Evolutionary conservation across 2,329 filamentous ascomycete genomes (phyloP), one percentile per base, ranked within the genome.

Genomic region (Xylaria digitata): DNA sequence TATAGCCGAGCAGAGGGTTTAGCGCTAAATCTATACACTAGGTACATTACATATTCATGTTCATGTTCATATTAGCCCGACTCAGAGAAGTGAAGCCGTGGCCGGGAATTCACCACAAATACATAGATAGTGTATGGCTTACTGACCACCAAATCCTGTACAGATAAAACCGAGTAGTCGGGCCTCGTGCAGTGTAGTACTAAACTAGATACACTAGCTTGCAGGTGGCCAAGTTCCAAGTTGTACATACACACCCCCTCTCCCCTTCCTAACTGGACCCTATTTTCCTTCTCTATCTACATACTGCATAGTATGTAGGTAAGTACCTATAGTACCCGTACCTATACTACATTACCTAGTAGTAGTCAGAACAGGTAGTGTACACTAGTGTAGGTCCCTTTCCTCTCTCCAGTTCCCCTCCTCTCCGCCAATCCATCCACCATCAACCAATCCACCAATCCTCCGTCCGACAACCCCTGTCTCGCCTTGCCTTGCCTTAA

Each of bases 101-200:
- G 56, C 46, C 34, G 50, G 54, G 21, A 46, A 45, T 53, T 62
- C 34, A 23, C 45, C 21, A 40, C 17, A n/a, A n/a, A n/a, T 9
- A 45, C 30, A 45, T 61, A 55, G 19, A 48, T 60, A 59, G 23
- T 46, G 43, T 50, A 50, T 40, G 13, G 37, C 11, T 15, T 40
- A 40, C 13, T 55, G 43, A 43, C 37, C 37, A 55, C 37, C 43
- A 40, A 55, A 30, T 26, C 26, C 26, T 26, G 26, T 42, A 42
- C 37, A 55, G 53, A 43, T 72, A 61, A 76, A 76, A 76, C 74
- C 74, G 74, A 76, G 74, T 75, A 73, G 72, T 75, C 75, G 74
- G 74, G 74, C 73, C 74, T 69, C 72, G 66, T 66, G 68, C 61
- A 69, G 61, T 54, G 67, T 66, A 61, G 64, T 21, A 68, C 57